These are phyloP conservation scores for Lycium barbarum DNA, from an alignment of 257 asterid genomes.

Conservation along the genomic window DNA sequence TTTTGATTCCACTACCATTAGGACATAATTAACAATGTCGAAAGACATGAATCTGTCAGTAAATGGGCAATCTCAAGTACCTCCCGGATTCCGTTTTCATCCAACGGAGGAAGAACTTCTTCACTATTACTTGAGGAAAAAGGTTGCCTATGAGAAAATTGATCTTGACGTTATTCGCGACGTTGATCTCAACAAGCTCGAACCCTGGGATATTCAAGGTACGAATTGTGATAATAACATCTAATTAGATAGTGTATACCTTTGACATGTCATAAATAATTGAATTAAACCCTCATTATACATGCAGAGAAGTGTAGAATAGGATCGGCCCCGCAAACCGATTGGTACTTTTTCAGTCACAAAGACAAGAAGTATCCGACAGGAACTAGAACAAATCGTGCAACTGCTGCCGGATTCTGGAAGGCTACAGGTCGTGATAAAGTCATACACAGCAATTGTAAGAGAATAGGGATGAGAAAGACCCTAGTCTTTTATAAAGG, in stretches of 20 bases:
- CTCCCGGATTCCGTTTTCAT: slow-evolving; percentile 93
- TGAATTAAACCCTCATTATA: neutral
- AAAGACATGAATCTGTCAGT: slow-evolving; percentile 76
- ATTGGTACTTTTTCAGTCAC: slow-evolving; percentile 96
- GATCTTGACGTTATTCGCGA: slow-evolving; percentile 92
- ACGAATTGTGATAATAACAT: neutral
- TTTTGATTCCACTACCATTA: neutral
- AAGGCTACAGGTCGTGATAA: slow-evolving; percentile 94
- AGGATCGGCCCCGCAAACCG: slow-evolving; percentile 87
- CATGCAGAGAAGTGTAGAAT: slow-evolving; percentile 75
- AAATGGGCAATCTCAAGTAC: slow-evolving; percentile 84
- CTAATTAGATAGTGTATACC: no score
- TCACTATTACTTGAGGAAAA: slow-evolving; percentile 83
- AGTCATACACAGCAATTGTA: slow-evolving; percentile 68
- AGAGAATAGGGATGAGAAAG: slow-evolving; percentile 85
- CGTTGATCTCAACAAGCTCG: slow-evolving; percentile 91
- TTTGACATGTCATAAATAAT: neutral
- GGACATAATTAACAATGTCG: slow-evolving; percentile 13
- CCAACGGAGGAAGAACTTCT: slow-evolving; percentile 95
- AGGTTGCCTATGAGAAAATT: slow-evolving; percentile 66
- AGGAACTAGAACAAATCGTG: slow-evolving; percentile 88
- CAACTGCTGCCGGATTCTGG: slow-evolving; percentile 94
- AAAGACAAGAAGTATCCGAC: slow-evolving; percentile 90
- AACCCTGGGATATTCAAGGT: slow-evolving; percentile 99
- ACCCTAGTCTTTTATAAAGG: slow-evolving; percentile 87